A percentile compares a stretch with the other conserved stretches of the same genome.
These are phyloP conservation scores for Populus euphratica DNA, from an alignment of 345 rosid species.

Conservation along the genomic window DNA sequence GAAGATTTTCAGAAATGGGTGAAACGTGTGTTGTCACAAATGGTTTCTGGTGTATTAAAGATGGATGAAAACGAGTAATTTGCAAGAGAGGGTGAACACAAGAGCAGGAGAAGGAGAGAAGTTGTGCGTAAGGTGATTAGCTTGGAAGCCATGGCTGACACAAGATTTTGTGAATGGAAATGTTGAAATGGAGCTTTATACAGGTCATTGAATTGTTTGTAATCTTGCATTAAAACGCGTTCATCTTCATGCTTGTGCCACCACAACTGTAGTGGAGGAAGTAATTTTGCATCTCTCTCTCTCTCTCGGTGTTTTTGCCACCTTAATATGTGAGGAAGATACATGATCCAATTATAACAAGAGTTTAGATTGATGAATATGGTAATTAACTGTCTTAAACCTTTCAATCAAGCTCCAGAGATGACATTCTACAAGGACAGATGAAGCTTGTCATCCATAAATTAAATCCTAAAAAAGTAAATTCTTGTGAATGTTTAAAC, in stretches of 20 bases:
- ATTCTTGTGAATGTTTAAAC: too few relatives aligned
- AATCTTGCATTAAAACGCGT: not conserved
- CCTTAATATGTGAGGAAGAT: too few relatives aligned
- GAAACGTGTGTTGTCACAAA: conserved; percentile 25
- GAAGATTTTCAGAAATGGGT: conserved; percentile 23
- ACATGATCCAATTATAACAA: too few relatives aligned
- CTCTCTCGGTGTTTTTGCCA: too few relatives aligned
- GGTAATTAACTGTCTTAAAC: too few relatives aligned
- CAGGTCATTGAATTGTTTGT: not conserved
- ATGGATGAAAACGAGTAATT: not conserved
- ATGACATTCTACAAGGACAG: too few relatives aligned
- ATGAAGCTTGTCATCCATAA: too few relatives aligned
- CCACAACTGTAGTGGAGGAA: not conserved
- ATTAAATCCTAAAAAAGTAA: too few relatives aligned
- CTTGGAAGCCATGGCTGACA: conserved; percentile 8
- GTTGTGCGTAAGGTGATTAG: not conserved
- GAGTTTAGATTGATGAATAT: too few relatives aligned
- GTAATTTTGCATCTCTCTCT: too few relatives aligned
- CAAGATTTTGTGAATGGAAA: not conserved
- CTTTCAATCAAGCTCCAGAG: too few relatives aligned
- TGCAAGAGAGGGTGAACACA: conserved; percentile 20
- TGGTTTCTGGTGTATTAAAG: not conserved
- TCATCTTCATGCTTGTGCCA: not conserved
- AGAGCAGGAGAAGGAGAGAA: conserved; percentile 12
- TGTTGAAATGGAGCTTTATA: not conserved